Conservation (phyloP, 805 yeast genomes). For the Saccharomycopsis babjevae region DNA sequence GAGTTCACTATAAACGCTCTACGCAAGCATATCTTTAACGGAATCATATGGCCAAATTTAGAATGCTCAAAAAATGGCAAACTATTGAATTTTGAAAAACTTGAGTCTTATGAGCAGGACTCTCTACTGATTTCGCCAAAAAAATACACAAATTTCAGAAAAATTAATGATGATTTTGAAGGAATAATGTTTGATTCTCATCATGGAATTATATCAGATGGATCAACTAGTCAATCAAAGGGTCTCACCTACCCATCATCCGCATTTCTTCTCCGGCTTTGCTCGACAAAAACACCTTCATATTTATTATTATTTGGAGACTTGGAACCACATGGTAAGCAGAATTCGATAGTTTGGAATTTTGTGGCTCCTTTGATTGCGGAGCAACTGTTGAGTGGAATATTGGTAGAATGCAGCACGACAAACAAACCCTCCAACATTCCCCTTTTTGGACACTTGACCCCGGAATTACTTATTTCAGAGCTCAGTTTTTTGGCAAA, state of each 20-base stretch:
- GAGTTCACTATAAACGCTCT: constrained; percentile 42
- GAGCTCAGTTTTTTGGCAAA: constrained; percentile 37
- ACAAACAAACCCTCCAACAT: constrained; percentile 33
- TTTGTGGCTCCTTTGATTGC: constrained; percentile 38
- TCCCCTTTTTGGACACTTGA: constrained; percentile 70
- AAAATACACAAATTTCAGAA: not conserved
- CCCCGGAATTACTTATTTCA: constrained; percentile 49
- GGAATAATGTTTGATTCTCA: constrained; percentile 30
- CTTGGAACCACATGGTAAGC: constrained; percentile 56
- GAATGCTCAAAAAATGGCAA: constrained; percentile 23
- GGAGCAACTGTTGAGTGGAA: constrained; percentile 34
- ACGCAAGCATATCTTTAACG: constrained; percentile 55
- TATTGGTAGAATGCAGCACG: constrained; percentile 74
- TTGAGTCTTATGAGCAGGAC: not conserved
- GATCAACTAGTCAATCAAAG: constrained; percentile 18
- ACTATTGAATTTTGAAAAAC: constrained; percentile 22
- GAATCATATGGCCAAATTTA: constrained; percentile 69
- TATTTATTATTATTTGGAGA: constrained; percentile 70
- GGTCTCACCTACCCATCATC: constrained; percentile 32
- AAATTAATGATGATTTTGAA: constrained; percentile 15
- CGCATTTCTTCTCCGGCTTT: constrained; percentile 46
- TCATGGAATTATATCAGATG: constrained; percentile 35
- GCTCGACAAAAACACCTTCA: constrained; percentile 20
- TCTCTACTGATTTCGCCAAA: not conserved
- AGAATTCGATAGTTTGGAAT: constrained; percentile 41